Evolutionary conservation across 2,329 filamentous ascomycete genomes (phyloP).

Genomic region (Cordyceps pruinosa): DNA sequence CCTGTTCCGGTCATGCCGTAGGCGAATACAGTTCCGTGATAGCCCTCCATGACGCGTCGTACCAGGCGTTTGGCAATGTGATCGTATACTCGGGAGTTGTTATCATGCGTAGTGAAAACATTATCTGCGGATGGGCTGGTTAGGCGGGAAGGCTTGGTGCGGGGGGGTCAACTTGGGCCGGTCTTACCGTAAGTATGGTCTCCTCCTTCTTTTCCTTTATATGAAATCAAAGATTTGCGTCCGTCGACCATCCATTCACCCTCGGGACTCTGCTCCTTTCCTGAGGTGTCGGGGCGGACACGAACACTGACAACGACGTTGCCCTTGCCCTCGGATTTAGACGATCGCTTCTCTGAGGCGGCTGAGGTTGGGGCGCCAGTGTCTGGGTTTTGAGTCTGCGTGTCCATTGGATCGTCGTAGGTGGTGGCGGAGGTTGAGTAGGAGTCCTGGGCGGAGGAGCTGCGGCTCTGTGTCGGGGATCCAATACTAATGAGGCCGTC

Average conservation of each 20-base stretch:
- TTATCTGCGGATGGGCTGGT: slow-evolving; percentile 59
- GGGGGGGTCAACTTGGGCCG: not conserved
- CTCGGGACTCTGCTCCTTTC: slow-evolving; percentile 56
- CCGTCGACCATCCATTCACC: slow-evolving; percentile 91
- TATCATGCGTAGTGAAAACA: slow-evolving; percentile 88
- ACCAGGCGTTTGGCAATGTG: slow-evolving; percentile 89
- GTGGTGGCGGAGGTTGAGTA: slow-evolving; percentile 87
- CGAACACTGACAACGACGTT: slow-evolving; percentile 95
- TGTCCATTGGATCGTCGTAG: slow-evolving; percentile 71
- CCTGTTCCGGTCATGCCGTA: slow-evolving; percentile 99
- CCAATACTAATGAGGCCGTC: slow-evolving; percentile 70
- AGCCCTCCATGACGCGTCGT: slow-evolving; percentile 96
- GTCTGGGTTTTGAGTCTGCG: slow-evolving; percentile 25
- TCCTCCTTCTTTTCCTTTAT: slow-evolving; percentile 80
- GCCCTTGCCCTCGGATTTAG: slow-evolving; percentile 69
- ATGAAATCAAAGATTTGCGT: slow-evolving; percentile 72
- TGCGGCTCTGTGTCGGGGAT: slow-evolving; percentile 81
- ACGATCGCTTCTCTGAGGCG: slow-evolving; percentile 38
- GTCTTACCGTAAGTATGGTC: slow-evolving; percentile 83
- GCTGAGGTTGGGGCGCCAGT: slow-evolving; percentile 19
- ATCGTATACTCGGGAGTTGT: slow-evolving; percentile 93
- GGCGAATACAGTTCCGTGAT: slow-evolving; percentile 95
- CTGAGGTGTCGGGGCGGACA: slow-evolving; percentile 73
- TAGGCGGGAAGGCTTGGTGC: not conserved
- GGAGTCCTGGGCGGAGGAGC: slow-evolving; percentile 86